Evolutionary conservation across 148 eudicot genomes (phyloP), one percentile per base, ranked within the genome.

Genomic region (Amaranthus hypochondriacus): DNA sequence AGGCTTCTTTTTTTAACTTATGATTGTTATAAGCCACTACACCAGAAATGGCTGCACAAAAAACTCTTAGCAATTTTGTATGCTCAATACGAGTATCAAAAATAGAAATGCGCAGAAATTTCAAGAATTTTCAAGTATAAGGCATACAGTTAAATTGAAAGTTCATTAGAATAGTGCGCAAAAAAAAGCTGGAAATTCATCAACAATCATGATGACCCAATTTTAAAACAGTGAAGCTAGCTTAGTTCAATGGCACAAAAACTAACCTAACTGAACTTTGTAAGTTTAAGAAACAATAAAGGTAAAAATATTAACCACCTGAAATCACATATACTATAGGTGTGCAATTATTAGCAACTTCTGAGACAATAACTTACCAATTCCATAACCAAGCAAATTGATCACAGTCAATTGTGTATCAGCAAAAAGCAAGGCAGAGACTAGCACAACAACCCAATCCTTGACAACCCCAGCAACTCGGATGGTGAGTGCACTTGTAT

Each of bases 391-490:
- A 81, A 86, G 79, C 79, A 95, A 80, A 83, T 95, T 95, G 56
- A 95, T 92, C 28, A 86, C 59, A 6, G 97, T 95, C 76, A 95
- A 84, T 83, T 90, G 89, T 56, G 97, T 90, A 79, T 95, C 99
- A 10, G 99, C 99, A 84, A 95, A 95, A 42, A 95, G 83, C 68
- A 95, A 87, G 56, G 99, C 97, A 56, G 99, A 95, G 46, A 95
- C 73, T 57, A 95, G 81, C 76, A 95, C 99, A 60, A 95, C 99
- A 80, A 90, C 93, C 99, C 99, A 95, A 86, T 95, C 99, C 87
- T 95, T 95, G 75, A 95, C 99, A 69, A 95, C 99, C 46, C 99
- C 99, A 77, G 99, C 99, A 73, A 95, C 99, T 49, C 99, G 97
- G 76, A 95, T 92, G 49, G 99, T 95, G 75, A 95, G 80, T 47